Percentiles rank a stretch among this genome's conserved stretches.
Evolutionary conservation across 208 protist genomes (phyloP).

Genomic region (Leishmania braziliensis): DNA sequence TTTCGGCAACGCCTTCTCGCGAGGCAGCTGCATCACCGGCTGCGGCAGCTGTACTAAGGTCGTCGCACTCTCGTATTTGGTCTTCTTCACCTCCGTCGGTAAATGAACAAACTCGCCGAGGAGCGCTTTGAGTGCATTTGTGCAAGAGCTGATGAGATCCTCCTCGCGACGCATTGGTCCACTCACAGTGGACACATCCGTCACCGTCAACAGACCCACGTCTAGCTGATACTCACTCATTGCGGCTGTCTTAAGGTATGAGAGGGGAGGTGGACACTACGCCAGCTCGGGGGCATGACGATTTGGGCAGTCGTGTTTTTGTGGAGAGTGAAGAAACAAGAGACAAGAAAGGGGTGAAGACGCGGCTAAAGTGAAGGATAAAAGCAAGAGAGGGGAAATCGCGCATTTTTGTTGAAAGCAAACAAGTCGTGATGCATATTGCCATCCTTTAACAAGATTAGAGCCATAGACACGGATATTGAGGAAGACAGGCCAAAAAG

Average conservation of each 20-base stretch:
- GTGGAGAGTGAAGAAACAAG: neutral
- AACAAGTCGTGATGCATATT: neutral
- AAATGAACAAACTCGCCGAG: constrained; percentile 72
- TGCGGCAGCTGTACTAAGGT: constrained; percentile 81
- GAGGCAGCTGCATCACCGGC: constrained; percentile 84
- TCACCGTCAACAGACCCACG: constrained; percentile 77
- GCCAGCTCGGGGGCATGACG: neutral
- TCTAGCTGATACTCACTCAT: constrained; percentile 86
- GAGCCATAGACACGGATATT: neutral
- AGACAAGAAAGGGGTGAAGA: neutral
- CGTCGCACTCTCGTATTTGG: constrained; percentile 75
- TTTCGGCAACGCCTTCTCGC: constrained; percentile 92
- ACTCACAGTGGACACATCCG: constrained; percentile 80
- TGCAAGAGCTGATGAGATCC: constrained; percentile 71
- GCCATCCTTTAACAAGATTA: neutral
- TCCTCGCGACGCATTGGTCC: constrained; percentile 81
- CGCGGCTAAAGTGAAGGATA: neutral
- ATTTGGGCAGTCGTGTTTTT: neutral
- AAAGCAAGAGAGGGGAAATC: neutral
- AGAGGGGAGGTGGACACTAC: neutral
- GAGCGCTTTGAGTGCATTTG: constrained; percentile 64
- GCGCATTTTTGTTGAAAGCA: neutral
- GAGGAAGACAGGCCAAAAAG: neutral
- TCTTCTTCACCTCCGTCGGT: constrained; percentile 73
- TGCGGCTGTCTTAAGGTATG: neutral